Percentiles rank a stretch among this genome's conserved stretches.
Conservation (phyloP, 208 protist species). For the Leishmania lainsoni region DNA sequence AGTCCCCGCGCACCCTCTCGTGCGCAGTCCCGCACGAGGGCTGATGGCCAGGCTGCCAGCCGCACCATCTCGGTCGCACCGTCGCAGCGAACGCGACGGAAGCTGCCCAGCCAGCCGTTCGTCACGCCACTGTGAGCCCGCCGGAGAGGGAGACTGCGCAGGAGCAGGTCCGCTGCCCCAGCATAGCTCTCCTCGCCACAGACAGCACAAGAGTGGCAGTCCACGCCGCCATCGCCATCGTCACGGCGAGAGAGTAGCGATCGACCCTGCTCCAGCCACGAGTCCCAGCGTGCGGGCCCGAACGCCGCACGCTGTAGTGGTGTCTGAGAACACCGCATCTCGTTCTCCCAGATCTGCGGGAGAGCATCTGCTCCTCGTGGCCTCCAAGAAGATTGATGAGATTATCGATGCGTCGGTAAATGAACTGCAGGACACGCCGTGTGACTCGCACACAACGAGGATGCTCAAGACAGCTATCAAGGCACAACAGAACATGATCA, state of each 20-base stretch:
- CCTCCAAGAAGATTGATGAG: constrained; percentile 18
- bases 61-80: constrained; percentile 31
- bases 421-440: constrained; percentile 33
- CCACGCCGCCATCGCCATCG: constrained; percentile 13
- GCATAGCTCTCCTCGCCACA: constrained; percentile 26
- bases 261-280: neutral
- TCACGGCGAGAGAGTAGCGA: constrained; percentile 12
- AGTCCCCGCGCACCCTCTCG: constrained; percentile 40
- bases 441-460: constrained; percentile 31
- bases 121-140: constrained; percentile 25
- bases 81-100: constrained; percentile 24
- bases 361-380: constrained; percentile 28
- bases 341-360: constrained; percentile 1
- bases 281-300: constrained; percentile 5
- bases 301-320: constrained; percentile 4
- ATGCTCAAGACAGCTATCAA: constrained; percentile 43
- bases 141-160: constrained; percentile 6
- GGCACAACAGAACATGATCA: constrained; percentile 35
- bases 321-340: constrained; percentile 10
- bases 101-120: constrained; percentile 27
- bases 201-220: constrained; percentile 24
- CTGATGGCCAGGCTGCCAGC: constrained; percentile 25
- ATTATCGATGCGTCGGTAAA: constrained; percentile 30
- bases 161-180: constrained; percentile 4
- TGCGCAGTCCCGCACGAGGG: constrained; percentile 3